Conservation (phyloP, 2,329 filamentous ascomycete species). For the Colletotrichum zoysiae region DNA sequence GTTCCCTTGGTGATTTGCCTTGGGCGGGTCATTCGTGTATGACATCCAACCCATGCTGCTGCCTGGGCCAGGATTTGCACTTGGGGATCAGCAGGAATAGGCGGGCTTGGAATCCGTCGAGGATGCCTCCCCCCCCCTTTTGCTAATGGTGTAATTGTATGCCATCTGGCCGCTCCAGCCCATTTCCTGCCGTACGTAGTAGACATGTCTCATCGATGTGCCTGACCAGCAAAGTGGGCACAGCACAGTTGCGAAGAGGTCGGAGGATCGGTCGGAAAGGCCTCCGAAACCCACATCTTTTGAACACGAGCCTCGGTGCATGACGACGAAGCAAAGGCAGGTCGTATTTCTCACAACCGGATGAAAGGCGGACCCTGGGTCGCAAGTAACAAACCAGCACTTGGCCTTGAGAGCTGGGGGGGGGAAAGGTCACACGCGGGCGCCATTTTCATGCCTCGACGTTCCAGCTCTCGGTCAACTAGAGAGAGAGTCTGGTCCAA, state of each 20-base stretch:
- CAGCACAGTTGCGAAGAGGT: background rate
- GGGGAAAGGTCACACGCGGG: background rate
- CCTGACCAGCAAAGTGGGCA: conserved; percentile 18
- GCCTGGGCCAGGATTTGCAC: conserved; percentile 26
- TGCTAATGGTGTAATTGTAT: conserved; percentile 4
- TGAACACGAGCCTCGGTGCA: conserved; percentile 20
- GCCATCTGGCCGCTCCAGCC: conserved; percentile 6
- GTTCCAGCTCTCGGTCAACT: conserved; percentile 15
- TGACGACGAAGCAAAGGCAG: conserved; percentile 2
- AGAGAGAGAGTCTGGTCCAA: conserved; percentile 6
- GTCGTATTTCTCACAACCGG: background rate
- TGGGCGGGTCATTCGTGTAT: conserved; percentile 29
- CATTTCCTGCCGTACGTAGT: conserved; percentile 16
- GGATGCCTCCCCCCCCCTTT: background rate
- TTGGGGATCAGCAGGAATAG: conserved; percentile 29
- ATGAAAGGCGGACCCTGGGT: background rate
- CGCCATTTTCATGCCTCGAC: conserved; percentile 10
- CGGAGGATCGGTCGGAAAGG: conserved; percentile 13
- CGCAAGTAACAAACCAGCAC: background rate
- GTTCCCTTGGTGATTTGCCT: conserved; percentile 38
- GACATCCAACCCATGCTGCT: conserved; percentile 40
- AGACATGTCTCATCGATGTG: conserved; percentile 31
- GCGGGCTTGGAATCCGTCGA: conserved; percentile 6
- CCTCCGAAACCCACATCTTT: conserved; percentile 20
- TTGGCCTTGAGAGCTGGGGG: background rate